Evolutionary conservation across 2,329 filamentous ascomycete genomes (phyloP).

Genomic region (Arachnomyces sp.): DNA sequence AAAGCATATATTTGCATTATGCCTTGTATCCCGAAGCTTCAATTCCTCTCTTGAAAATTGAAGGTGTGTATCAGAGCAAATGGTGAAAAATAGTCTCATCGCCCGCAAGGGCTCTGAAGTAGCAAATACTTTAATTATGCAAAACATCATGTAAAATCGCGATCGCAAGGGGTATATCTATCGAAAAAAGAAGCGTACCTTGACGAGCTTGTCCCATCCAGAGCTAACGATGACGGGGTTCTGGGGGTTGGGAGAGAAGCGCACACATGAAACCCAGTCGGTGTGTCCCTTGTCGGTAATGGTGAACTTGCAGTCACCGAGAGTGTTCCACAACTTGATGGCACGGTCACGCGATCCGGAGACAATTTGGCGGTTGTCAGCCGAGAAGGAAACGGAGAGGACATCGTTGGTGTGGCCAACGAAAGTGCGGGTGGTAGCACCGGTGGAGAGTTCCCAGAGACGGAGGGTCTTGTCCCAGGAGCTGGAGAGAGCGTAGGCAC

Average conservation of each 20-base stretch:
- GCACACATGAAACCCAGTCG: constrained; percentile 98
- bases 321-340: constrained; percentile 99
- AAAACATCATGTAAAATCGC: constrained; percentile 73
- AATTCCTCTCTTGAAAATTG: constrained; percentile 5
- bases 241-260: constrained; percentile 99
- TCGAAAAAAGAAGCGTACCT: constrained; percentile 59
- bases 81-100: constrained; percentile 97
- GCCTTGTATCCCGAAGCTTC: constrained; percentile 15
- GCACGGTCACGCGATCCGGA: constrained; percentile 96
- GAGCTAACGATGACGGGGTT: constrained; percentile 98
- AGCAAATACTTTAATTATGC: constrained; percentile 97
- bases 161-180: constrained; percentile 1
- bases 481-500: constrained; percentile 95
- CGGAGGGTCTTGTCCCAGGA: constrained; percentile 99
- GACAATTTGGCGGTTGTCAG: constrained; percentile 99
- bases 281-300: constrained; percentile 99
- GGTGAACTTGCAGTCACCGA: constrained; percentile 99
- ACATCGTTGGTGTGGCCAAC: constrained; percentile 99
- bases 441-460: constrained; percentile 96
- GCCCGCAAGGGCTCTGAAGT: constrained; percentile 95
- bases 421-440: constrained; percentile 94
- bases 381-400: constrained; percentile 98
- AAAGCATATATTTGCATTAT: background rate
- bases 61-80: constrained; percentile 35
- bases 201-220: constrained; percentile 99